Evolutionary conservation across 441 rosid genomes (phyloP).

Genomic region (Gossypium gossypioides): DNA sequence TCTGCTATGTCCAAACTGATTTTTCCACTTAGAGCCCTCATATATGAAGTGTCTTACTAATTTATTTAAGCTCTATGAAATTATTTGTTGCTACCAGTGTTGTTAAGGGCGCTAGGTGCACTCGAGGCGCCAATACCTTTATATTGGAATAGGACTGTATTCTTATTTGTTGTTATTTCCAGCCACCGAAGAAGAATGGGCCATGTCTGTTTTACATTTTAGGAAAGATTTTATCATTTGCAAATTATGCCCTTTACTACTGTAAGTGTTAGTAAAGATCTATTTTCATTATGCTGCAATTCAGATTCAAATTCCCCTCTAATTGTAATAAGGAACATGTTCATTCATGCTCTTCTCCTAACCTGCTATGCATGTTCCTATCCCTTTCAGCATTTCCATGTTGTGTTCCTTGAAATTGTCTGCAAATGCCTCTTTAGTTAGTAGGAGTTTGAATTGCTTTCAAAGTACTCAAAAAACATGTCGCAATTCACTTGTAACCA

Average conservation of each 20-base stretch:
- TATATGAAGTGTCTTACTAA: not conserved
- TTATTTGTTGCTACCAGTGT: not conserved
- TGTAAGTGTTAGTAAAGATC: not conserved
- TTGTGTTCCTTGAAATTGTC: not conserved
- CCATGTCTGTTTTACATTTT: not conserved
- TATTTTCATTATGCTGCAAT: not conserved
- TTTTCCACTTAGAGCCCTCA: not conserved
- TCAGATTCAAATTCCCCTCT: not conserved
- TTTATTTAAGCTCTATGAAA: too few relatives aligned
- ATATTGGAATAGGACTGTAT: not conserved
- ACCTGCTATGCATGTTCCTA: not conserved
- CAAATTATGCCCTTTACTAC: not conserved
- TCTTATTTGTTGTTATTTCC: not conserved
- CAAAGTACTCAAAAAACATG: not conserved
- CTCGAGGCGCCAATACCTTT: not conserved
- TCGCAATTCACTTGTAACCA: not conserved
- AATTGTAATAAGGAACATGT: not conserved
- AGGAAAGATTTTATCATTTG: not conserved
- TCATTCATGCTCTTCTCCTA: not conserved
- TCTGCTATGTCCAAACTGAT: not conserved
- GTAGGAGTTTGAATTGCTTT: not conserved
- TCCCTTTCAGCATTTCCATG: not conserved
- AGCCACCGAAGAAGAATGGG: not conserved
- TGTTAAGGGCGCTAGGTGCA: too few relatives aligned
- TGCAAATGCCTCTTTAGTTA: not conserved